Conservation (phyloP, 1,139 yeast species). For the Yamadazyma conglobata region DNA sequence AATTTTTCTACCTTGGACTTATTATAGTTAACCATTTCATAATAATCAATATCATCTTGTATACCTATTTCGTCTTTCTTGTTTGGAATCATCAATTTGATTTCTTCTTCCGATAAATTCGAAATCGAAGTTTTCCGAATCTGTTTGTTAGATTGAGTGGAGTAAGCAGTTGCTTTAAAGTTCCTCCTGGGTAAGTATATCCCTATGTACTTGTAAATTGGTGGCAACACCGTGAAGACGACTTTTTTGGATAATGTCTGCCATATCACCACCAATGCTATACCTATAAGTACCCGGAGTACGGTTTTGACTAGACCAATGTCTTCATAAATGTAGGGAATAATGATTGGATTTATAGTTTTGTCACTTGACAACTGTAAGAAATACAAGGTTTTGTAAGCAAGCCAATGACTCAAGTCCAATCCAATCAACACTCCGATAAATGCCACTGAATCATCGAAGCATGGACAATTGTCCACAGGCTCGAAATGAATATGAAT, state of each 20-base stretch:
- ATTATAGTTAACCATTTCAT: constrained; percentile 38
- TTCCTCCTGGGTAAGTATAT: constrained; percentile 41
- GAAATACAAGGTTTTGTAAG: constrained; percentile 24
- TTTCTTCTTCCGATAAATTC: constrained; percentile 38
- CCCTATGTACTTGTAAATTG: constrained; percentile 43
- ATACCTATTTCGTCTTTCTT: constrained; percentile 38
- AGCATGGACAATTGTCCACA: constrained; percentile 93
- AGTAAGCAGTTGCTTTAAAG: constrained; percentile 39
- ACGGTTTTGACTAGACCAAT: constrained; percentile 41
- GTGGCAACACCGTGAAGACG: constrained; percentile 48
- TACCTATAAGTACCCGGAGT: constrained; percentile 54
- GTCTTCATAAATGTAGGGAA: constrained; percentile 37
- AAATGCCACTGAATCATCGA: constrained; percentile 92
- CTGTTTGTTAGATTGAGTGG: constrained; percentile 30
- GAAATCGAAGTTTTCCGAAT: constrained; percentile 41
- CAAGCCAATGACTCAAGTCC: constrained; percentile 54
- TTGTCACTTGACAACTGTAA: constrained; percentile 16
- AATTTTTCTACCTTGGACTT: constrained; percentile 15
- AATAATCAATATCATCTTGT: constrained; percentile 39
- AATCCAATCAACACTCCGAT: constrained; percentile 83
- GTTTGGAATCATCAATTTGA: constrained; percentile 29
- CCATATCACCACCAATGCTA: constrained; percentile 63
- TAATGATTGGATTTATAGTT: constrained; percentile 27
- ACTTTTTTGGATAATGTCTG: constrained; percentile 62
- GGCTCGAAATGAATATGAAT: constrained; percentile 79